Percentiles rank a stretch among this genome's conserved stretches.
Evolutionary conservation across 495 filamentous ascomycete species (phyloP).

Genomic region (Staphylotrichum longicolle): DNA sequence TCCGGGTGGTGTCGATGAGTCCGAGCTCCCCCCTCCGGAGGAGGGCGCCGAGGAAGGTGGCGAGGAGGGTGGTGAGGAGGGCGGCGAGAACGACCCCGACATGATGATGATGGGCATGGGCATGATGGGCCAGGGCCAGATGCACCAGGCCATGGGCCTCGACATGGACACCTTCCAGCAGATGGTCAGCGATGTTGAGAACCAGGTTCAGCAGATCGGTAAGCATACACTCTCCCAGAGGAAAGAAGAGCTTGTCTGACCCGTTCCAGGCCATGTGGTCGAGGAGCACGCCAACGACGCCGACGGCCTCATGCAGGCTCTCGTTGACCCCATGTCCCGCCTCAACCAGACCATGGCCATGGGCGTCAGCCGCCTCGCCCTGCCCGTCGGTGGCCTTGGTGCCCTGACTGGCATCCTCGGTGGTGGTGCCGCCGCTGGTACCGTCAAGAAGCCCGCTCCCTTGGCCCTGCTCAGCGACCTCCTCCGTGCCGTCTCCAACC

Average conservation of each 20-base stretch:
- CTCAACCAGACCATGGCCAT: constrained; percentile 17
- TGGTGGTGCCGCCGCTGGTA: neutral
- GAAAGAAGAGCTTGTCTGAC: neutral
- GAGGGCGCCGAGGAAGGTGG: too few relatives aligned
- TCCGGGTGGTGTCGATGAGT: neutral
- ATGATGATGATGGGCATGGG: neutral
- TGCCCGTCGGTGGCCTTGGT: neutral
- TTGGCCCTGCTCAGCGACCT: constrained; percentile 7
- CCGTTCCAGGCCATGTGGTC: constrained; percentile 17
- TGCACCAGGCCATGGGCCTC: neutral
- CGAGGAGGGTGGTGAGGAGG: neutral
- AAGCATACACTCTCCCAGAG: neutral
- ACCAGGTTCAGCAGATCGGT: constrained; percentile 22
- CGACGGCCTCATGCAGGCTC: constrained; percentile 11
- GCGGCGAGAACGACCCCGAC: neutral
- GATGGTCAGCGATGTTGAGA: constrained; percentile 15
- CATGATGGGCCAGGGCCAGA: constrained; percentile 4
- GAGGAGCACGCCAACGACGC: constrained; percentile 7
- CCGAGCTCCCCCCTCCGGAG: neutral
- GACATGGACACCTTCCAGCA: constrained; percentile 13
- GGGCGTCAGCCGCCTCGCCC: constrained; percentile 14
- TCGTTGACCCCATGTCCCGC: constrained; percentile 15
- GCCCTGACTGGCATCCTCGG: constrained; percentile 1
- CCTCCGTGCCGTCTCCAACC: neutral
- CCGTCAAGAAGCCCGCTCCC: neutral